These are phyloP conservation scores for Dothistroma pini DNA, from an alignment of 2,329 filamentous ascomycete genomes.

Conservation along the genomic window DNA sequence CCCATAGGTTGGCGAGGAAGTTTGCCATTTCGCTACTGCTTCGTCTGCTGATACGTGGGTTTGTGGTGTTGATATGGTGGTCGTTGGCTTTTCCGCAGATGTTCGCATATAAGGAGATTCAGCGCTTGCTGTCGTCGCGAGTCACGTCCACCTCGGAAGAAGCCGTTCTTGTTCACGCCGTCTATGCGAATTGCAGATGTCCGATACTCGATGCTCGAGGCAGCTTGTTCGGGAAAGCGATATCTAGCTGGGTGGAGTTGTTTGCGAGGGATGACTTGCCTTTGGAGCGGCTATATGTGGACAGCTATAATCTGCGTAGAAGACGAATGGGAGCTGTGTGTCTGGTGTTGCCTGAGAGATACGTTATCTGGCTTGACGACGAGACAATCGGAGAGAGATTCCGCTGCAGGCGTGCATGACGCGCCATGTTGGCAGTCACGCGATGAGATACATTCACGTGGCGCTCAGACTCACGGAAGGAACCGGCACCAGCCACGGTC, in stretches of 20 bases:
- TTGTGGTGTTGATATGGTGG: not conserved
- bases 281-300: not conserved
- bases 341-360: not conserved
- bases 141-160: not conserved
- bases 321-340: not conserved
- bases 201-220: too few species aligned
- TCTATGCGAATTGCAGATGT: not conserved
- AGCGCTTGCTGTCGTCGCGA: not conserved
- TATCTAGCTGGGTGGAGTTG: not conserved
- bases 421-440: not conserved
- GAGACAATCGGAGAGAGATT: not conserved
- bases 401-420: not conserved
- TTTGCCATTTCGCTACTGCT: conserved; percentile 34
- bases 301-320: not conserved
- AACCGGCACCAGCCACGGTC: not conserved
- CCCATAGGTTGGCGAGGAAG: conserved; percentile 75
- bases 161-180: not conserved
- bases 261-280: not conserved
- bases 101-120: not conserved
- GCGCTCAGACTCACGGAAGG: not conserved
- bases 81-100: not conserved
- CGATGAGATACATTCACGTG: not conserved
- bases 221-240: not conserved
- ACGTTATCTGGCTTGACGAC: not conserved
- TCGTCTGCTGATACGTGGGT: not conserved